Conservation (phyloP, 345 rosid genomes). For the Fremontodendron californicum region DNA sequence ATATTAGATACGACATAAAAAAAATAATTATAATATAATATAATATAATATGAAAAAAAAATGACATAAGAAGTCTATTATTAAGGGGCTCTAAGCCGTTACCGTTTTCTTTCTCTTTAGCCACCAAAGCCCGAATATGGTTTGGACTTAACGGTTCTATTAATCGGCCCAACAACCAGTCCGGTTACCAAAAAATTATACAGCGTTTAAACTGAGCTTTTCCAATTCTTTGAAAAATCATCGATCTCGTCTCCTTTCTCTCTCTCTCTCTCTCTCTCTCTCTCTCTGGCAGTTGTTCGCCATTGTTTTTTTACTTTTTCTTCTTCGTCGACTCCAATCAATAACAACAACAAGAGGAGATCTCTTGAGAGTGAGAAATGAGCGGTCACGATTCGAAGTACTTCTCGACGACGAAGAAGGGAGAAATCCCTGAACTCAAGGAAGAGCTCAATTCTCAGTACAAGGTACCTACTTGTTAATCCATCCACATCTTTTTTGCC, state of each 20-base stretch:
- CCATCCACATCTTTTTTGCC: neutral
- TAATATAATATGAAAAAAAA: no score
- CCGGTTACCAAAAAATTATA: neutral
- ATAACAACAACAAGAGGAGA: constrained; percentile 10
- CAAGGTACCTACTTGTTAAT: constrained; percentile 46
- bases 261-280: neutral
- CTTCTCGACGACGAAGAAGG: constrained; percentile 97
- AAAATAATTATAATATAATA: no score
- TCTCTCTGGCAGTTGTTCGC: neutral
- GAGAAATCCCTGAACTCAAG: constrained; percentile 98
- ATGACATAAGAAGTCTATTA: no score
- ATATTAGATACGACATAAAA: no score
- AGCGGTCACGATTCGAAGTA: constrained; percentile 99
- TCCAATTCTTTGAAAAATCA: neutral
- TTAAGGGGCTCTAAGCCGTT: no score
- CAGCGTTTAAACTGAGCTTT: neutral
- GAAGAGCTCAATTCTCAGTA: constrained; percentile 99
- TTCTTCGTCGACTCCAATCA: constrained; percentile 11
- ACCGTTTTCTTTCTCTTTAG: neutral
- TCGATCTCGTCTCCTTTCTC: neutral
- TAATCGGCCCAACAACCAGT: neutral
- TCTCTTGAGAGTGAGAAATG: constrained; percentile 38
- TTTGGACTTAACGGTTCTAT: neutral
- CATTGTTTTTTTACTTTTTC: constrained; percentile 8
- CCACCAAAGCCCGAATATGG: neutral